Conservation (phyloP, 2,329 filamentous ascomycete genomes). For the Fusarium austroafricanum region DNA sequence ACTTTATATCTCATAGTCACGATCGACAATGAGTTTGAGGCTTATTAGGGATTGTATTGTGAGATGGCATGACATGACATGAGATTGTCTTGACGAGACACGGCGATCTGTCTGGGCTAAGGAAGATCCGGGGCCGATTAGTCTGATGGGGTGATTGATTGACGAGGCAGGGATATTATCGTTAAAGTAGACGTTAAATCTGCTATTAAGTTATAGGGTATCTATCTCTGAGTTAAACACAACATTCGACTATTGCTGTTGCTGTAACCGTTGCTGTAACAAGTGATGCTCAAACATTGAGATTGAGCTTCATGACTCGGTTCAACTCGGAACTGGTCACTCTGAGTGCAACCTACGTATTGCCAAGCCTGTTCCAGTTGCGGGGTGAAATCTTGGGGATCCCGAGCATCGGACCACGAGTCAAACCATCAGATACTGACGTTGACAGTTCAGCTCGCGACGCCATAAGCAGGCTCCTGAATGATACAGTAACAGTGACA, state of each 20-base stretch:
- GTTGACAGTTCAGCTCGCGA: background rate
- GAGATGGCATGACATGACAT: background rate
- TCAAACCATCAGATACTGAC: slow-evolving; percentile 4
- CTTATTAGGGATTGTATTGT: background rate
- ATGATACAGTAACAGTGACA: background rate
- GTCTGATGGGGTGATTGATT: slow-evolving; percentile 18
- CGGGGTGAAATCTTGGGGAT: slow-evolving; percentile 28
- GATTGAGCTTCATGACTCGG: background rate
- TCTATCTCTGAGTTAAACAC: background rate
- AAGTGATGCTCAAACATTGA: background rate
- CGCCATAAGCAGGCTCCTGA: background rate
- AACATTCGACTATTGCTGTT: background rate
- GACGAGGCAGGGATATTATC: slow-evolving; percentile 3
- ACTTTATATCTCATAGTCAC: slow-evolving; percentile 1
- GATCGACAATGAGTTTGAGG: background rate
- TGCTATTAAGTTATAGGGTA: background rate
- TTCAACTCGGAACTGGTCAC: slow-evolving; percentile 5
- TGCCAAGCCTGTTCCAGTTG: slow-evolving; percentile 20
- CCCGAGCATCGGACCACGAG: slow-evolving; percentile 24
- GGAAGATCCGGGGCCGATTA: slow-evolving; percentile 19
- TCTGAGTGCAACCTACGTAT: background rate
- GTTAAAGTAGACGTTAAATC: background rate
- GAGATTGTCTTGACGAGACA: background rate
- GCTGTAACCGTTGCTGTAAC: background rate
- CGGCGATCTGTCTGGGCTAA: slow-evolving; percentile 9